phyloP scores from a whole-genome alignment of 169 alveolate species.

The Babesia bovis region DNA sequence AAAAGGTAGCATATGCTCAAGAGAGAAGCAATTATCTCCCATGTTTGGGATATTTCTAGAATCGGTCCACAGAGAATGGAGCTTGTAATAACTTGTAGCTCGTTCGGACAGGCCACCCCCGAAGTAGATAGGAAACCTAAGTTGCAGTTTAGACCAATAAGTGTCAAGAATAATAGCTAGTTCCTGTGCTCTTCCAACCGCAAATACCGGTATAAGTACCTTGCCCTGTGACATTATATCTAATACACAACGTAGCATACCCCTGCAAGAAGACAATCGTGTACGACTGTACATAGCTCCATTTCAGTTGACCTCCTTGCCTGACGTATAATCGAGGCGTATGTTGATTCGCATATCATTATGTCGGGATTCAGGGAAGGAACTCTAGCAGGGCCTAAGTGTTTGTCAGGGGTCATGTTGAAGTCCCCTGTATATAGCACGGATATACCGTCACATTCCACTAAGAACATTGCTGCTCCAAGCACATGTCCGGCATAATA shows the following conservation, averaged over 20 bases:
- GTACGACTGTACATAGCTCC: slow-evolving; percentile 91
- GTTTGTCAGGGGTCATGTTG: slow-evolving; percentile 95
- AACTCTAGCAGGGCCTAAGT: slow-evolving; percentile 93
- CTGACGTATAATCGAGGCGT: slow-evolving; percentile 94
- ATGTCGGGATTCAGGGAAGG: slow-evolving; percentile 91
- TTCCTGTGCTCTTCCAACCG: slow-evolving; percentile 98
- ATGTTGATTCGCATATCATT: slow-evolving; percentile 94
- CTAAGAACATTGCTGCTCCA: slow-evolving; percentile 96
- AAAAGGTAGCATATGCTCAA: slow-evolving; percentile 89
- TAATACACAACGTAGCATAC: slow-evolving; percentile 28
- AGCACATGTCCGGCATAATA: slow-evolving; percentile 98
- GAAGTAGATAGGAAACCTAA: slow-evolving; percentile 92
- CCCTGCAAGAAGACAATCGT: slow-evolving; percentile 79
- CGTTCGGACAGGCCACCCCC: slow-evolving; percentile 97
- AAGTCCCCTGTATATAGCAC: slow-evolving; percentile 96
- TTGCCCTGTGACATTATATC: slow-evolving; percentile 85
- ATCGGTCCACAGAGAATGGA: slow-evolving; percentile 93
- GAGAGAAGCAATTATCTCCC: slow-evolving; percentile 89
- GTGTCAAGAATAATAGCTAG: slow-evolving; percentile 94
- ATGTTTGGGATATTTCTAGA: slow-evolving; percentile 83
- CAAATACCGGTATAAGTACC: slow-evolving; percentile 97
- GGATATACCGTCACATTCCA: slow-evolving; percentile 88
- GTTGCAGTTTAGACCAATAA: slow-evolving; percentile 93
- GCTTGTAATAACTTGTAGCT: slow-evolving; percentile 93
- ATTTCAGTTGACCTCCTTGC: slow-evolving; percentile 94